phyloP scores from a whole-genome alignment of 2,329 filamentous ascomycete species.

The Uncinocarpus reesii region DNA sequence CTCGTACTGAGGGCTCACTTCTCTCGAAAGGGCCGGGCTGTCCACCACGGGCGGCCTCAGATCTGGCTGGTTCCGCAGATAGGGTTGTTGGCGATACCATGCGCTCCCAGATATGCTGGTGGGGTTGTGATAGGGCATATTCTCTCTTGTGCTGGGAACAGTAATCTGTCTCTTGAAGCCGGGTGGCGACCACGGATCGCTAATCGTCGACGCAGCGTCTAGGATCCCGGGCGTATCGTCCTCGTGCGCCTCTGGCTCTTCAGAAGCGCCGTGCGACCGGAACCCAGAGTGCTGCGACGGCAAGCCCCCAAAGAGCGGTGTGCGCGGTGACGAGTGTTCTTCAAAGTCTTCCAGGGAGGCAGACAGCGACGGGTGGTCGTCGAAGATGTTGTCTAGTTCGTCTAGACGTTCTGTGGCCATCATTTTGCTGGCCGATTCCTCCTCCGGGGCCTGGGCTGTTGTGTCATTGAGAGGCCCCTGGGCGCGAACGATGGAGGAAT shows the following conservation, averaged over 20 bases:
- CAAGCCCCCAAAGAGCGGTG: constrained; percentile 42
- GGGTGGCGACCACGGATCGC: constrained; percentile 54
- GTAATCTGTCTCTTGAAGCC: constrained; percentile 38
- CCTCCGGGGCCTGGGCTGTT: background rate
- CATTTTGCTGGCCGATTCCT: constrained; percentile 13
- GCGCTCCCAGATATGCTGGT: constrained; percentile 38
- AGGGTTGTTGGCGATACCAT: constrained; percentile 45
- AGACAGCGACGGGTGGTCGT: constrained; percentile 50
- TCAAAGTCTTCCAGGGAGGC: constrained; percentile 55
- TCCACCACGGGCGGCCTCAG: constrained; percentile 34
- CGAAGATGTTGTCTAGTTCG: constrained; percentile 42
- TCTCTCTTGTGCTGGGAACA: constrained; percentile 28
- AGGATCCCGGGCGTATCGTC: constrained; percentile 10
- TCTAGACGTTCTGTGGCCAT: constrained; percentile 20
- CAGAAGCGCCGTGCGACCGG: constrained; percentile 43
- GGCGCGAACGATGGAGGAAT: background rate
- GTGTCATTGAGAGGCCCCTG: constrained; percentile 6
- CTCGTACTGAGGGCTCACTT: constrained; percentile 51
- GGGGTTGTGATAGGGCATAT: constrained; percentile 31
- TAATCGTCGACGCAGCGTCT: constrained; percentile 34
- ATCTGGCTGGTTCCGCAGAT: constrained; percentile 35
- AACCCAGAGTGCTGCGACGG: constrained; percentile 56
- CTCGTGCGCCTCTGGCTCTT: constrained; percentile 36
- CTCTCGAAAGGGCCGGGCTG: constrained; percentile 45
- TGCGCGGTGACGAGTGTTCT: constrained; percentile 36